phyloP scores from a whole-genome alignment of 2,329 filamentous ascomycete species.

The Sarocladium strictum region DNA sequence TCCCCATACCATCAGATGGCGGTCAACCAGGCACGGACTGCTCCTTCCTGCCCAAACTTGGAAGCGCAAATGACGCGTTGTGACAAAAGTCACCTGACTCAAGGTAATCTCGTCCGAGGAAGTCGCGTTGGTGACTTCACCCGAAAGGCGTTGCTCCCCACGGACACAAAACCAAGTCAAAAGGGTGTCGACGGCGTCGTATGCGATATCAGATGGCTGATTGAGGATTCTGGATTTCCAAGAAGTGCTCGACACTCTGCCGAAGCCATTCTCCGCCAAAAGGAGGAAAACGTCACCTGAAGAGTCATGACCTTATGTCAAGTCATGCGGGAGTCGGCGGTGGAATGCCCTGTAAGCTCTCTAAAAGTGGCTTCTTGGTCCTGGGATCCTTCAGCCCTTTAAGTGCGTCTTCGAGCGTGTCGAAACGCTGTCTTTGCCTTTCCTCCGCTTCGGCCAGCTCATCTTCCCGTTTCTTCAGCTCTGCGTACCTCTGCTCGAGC shows the following conservation, averaged over 20 bases:
- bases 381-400: constrained; percentile 47
- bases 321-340: constrained; percentile 14
- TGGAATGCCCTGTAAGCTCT: not conserved
- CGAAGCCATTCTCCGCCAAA: no score
- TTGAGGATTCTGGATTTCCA: no score
- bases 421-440: constrained; percentile 41
- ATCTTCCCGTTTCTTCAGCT: constrained; percentile 42
- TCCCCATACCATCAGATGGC: not conserved
- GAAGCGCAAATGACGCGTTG: not conserved
- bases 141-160: no score
- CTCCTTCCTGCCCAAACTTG: not conserved
- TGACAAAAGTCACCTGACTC: not conserved
- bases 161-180: no score
- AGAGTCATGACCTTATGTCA: not conserved
- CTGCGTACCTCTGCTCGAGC: constrained; percentile 41
- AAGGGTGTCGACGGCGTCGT: no score
- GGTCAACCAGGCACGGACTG: not conserved
- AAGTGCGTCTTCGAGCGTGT: constrained; percentile 48
- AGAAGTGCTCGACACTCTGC: no score
- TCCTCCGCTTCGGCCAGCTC: constrained; percentile 41
- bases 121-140: no score
- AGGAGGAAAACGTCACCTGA: not conserved
- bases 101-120: not conserved
- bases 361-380: constrained; percentile 47
- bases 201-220: no score